Base-by-base conservation (phyloP, 495 filamentous ascomycete species). In the Penicillium silybi region DNA sequence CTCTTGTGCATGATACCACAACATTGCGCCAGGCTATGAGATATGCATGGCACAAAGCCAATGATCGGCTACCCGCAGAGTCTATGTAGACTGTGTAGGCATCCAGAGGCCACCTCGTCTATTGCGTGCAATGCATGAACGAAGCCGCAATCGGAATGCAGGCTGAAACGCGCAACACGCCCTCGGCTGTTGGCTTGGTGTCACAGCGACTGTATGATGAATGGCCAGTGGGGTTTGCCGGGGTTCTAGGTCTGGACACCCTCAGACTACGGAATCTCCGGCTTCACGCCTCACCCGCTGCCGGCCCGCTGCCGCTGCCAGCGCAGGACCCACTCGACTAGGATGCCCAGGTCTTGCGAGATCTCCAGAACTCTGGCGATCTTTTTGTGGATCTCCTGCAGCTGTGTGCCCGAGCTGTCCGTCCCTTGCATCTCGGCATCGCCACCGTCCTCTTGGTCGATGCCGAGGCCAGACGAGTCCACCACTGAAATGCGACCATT, bases 401-500 rank as follows among this genome's bases (percentile, higher is more conserved):
- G 51, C 18, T 61, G 62, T 35, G 67, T 57, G 34, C 58, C 67
- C 34, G 54, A 46, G 29, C 35, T 50, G 22, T 66, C 63, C n/a
- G 53, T 44, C 41, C 42, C 52, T 41, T 61, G 63, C 54, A 53
- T 59, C 47, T 65, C 59, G 17, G 56, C 35, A 38, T 61, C 59
- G 6, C 55, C 57, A 23, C 46, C 25, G 29, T 49, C 39, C 15
- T 38, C 42, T 6, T 34, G 47, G 5, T 66, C 57, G 37, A 62
- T 61, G 26, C 53, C 47, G 37, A 68, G 47, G 9, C 71, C 70
- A 16, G 69, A 50, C 9, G 69, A 61, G 17, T 76, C 67, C 23
- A 73, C 61, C 4, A 77, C 67, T 0, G 72, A 65, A 15, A 90
- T 74, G 3, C 69, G 71, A 1, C 83, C 87, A 54, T 87, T 85